Evolutionary conservation across 148 eudicot genomes (phyloP).

Genomic region (Pharnaceum exiguum): DNA sequence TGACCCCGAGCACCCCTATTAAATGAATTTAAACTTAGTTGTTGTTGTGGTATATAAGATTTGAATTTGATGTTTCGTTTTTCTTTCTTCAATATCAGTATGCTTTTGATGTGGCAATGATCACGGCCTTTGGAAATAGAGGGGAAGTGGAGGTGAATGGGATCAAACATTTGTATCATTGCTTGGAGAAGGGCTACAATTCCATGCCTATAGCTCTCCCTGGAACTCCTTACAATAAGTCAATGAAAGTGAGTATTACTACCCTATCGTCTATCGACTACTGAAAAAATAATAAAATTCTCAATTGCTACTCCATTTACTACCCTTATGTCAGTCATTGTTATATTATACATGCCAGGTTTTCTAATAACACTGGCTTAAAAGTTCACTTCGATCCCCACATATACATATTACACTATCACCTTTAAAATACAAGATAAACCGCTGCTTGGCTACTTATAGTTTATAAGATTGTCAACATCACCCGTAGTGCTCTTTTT

Average conservation of each 20-base stretch:
- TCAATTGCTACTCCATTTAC: background rate
- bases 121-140: conserved; percentile 60
- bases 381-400: conserved; percentile 15
- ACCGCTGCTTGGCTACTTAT: too few relatives aligned
- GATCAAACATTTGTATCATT: conserved; percentile 48
- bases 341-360: conserved; percentile 3
- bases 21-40: background rate
- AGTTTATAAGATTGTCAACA: too few relatives aligned
- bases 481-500: conserved; percentile 2
- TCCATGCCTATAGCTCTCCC: conserved; percentile 88
- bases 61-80: too few relatives aligned
- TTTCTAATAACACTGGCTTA: conserved; percentile 14
- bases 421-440: too few relatives aligned
- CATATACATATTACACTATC: background rate
- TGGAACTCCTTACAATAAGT: conserved; percentile 54
- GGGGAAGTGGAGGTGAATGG: conserved; percentile 46
- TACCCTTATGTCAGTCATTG: conserved; percentile 3
- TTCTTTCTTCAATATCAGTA: conserved; percentile 33
- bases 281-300: background rate
- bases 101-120: conserved; percentile 85
- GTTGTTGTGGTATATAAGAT: too few relatives aligned
- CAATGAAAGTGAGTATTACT: conserved; percentile 16
- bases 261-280: background rate
- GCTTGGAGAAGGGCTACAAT: conserved; percentile 83
- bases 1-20: too few relatives aligned